A percentile compares a stretch with the other conserved stretches of the same genome.
Conservation (phyloP, 1,284 basidiomycete genomes). For the Trametes sp. region DNA sequence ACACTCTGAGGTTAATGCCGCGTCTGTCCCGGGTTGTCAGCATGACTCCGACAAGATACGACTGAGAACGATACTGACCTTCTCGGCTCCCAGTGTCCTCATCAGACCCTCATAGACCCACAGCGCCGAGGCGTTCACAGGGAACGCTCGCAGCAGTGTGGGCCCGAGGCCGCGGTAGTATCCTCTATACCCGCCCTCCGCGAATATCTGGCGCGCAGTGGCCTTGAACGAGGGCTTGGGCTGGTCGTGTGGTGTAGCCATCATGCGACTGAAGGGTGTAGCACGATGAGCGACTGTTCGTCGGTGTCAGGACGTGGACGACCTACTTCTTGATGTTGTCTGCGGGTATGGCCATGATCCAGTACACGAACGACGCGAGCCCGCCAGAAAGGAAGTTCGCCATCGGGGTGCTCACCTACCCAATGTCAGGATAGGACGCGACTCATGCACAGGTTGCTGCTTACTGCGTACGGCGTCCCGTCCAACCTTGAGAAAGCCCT, state of each 20-base stretch:
- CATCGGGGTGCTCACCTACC: slow-evolving; percentile 64
- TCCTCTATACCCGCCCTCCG: slow-evolving; percentile 58
- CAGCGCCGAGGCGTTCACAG: slow-evolving; percentile 74
- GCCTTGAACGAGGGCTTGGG: slow-evolving; percentile 55
- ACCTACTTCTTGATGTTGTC: slow-evolving; percentile 81
- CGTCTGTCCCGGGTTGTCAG: slow-evolving; percentile 12
- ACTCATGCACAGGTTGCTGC: slow-evolving; percentile 3
- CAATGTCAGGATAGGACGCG: background rate
- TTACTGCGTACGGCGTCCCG: slow-evolving; percentile 64
- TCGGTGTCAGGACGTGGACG: background rate
- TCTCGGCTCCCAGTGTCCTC: slow-evolving; percentile 69
- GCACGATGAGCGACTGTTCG: background rate
- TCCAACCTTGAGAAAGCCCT: slow-evolving; percentile 57
- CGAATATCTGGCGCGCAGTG: slow-evolving; percentile 58
- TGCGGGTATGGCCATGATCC: slow-evolving; percentile 76
- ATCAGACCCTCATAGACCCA: slow-evolving; percentile 78
- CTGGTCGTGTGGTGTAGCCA: slow-evolving; percentile 57
- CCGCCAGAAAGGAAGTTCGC: slow-evolving; percentile 79
- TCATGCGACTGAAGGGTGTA: slow-evolving; percentile 58
- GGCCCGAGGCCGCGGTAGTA: slow-evolving; percentile 71
- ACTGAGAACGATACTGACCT: slow-evolving; percentile 46
- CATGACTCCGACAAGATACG: background rate
- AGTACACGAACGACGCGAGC: slow-evolving; percentile 66
- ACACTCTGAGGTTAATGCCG: slow-evolving; percentile 16
- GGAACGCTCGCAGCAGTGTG: slow-evolving; percentile 72